Conservation (phyloP, 2,329 filamentous ascomycete species). For the Alternaria infectoria region DNA sequence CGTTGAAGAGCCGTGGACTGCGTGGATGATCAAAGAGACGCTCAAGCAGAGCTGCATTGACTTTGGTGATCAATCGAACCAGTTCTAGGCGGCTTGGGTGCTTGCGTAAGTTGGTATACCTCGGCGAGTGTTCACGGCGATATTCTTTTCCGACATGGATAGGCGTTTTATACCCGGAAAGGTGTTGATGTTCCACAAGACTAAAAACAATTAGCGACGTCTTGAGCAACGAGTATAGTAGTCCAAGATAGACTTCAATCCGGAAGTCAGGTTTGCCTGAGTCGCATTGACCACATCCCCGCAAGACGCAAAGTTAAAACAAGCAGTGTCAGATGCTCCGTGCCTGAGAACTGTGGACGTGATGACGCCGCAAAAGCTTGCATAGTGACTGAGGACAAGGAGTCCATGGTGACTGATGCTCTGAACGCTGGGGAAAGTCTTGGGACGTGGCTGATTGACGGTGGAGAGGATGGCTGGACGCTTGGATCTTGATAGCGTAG, state of each 20-base stretch:
- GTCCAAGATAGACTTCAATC: background rate
- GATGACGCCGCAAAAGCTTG: background rate
- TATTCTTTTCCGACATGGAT: background rate
- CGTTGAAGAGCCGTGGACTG: too few species aligned
- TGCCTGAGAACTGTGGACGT: background rate
- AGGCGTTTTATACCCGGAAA: background rate
- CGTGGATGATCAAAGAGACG: too few species aligned
- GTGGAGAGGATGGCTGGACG: background rate
- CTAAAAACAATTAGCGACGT: background rate
- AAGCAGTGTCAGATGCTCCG: conserved; percentile 10
- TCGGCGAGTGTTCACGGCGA: background rate
- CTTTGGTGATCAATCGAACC: too few species aligned
- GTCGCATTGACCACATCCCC: conserved; percentile 12
- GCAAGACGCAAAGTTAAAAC: conserved; percentile 12
- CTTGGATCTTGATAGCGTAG: background rate
- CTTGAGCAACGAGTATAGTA: background rate
- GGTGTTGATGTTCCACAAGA: background rate
- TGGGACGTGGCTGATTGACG: background rate
- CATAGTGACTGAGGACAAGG: background rate
- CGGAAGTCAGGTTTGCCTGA: background rate
- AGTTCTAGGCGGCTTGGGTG: background rate
- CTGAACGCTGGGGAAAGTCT: background rate
- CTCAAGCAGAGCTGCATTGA: background rate
- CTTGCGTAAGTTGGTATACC: background rate
- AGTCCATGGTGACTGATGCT: background rate